phyloP scores from a whole-genome alignment of 176 grass and related monocot species.

The Aegilops umbellulata region DNA sequence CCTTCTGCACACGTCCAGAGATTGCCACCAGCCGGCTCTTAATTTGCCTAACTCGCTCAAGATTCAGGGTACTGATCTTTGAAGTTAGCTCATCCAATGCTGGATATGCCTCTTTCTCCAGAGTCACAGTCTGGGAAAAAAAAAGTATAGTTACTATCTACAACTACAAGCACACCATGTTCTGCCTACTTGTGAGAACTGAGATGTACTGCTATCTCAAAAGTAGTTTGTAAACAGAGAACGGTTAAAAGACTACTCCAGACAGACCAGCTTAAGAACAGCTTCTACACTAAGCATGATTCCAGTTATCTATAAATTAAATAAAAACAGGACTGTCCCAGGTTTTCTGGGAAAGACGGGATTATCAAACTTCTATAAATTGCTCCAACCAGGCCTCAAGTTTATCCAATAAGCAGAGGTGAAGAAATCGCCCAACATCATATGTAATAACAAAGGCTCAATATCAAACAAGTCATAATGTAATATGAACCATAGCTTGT shows the following conservation, averaged over 20 bases:
- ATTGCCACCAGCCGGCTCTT: constrained; percentile 93
- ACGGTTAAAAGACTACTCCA: background rate
- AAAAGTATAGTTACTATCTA: background rate
- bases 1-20: constrained; percentile 95
- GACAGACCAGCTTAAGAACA: background rate
- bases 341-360: background rate
- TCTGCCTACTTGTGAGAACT: background rate
- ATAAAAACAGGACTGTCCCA: background rate
- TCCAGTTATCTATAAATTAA: constrained; percentile 10
- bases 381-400: background rate
- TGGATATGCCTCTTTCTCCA: constrained; percentile 98
- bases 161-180: background rate
- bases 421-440: background rate
- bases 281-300: background rate
- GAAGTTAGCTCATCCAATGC: constrained; percentile 97
- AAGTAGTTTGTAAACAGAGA: background rate
- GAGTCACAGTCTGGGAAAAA: constrained; percentile 55
- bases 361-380: background rate
- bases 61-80: constrained; percentile 96
- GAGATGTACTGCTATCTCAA: background rate
- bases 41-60: constrained; percentile 95
- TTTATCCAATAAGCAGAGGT: background rate
- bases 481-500: background rate
- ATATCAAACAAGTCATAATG: background rate
- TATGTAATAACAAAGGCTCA: background rate